Conservation (phyloP, 805 yeast species). For the Sugiyamaella qingdaonensis region DNA sequence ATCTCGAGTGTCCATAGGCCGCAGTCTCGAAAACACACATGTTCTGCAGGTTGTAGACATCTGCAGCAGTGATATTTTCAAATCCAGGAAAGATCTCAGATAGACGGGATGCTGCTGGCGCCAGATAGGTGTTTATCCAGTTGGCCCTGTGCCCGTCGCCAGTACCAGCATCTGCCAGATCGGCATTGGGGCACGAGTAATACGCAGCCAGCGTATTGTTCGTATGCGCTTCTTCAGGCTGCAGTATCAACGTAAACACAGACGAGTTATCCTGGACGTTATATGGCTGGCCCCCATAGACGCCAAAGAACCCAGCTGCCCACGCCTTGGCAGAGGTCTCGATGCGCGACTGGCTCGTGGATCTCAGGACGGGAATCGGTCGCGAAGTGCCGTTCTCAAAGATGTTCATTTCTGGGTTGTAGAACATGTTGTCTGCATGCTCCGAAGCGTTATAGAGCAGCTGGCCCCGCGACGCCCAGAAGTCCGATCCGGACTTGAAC, state of each 20-base stretch:
- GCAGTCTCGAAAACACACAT: slow-evolving; percentile 75
- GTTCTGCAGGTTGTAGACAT: slow-evolving; percentile 49
- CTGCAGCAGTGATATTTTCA: slow-evolving; percentile 45
- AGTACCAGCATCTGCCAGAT: slow-evolving; percentile 20
- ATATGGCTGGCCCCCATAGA: slow-evolving; percentile 30
- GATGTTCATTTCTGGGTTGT: slow-evolving; percentile 27
- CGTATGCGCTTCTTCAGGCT: slow-evolving; percentile 29
- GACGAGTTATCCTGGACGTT: slow-evolving; percentile 20
- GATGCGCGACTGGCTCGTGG: slow-evolving; percentile 38
- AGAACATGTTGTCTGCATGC: slow-evolving; percentile 20
- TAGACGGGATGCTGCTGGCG: slow-evolving; percentile 53
- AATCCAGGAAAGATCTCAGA: slow-evolving; percentile 43
- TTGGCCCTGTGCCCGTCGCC: slow-evolving; percentile 18
- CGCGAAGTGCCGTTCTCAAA: slow-evolving; percentile 31
- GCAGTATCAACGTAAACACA: slow-evolving; percentile 32
- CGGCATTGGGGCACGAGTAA: slow-evolving; percentile 35
- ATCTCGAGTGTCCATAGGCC: slow-evolving; percentile 61
- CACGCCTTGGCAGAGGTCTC: slow-evolving; percentile 39
- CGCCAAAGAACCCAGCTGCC: slow-evolving; percentile 42
- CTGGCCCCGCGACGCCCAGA: slow-evolving; percentile 40
- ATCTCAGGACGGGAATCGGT: slow-evolving; percentile 34
- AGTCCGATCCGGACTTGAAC: slow-evolving; percentile 35
- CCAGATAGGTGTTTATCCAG: slow-evolving; percentile 44
- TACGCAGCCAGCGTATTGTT: slow-evolving; percentile 40
- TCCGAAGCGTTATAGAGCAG: slow-evolving; percentile 31